phyloP scores from a whole-genome alignment of 2,329 filamentous ascomycete species.

The Calonectria ilicicola region DNA sequence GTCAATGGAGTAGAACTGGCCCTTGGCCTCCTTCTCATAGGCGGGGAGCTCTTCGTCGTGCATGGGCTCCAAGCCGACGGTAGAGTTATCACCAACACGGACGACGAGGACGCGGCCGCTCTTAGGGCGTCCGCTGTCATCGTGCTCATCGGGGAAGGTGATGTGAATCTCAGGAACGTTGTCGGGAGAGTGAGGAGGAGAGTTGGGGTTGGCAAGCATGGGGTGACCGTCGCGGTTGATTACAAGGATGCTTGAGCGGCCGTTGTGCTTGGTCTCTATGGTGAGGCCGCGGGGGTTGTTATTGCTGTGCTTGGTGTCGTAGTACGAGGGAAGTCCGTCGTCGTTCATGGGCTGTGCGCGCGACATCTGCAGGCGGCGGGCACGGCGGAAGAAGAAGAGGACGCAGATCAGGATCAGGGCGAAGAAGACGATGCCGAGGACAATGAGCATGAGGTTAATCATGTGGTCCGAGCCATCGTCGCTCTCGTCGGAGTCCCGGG shows the following conservation, averaged over 20 bases:
- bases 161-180: conserved; percentile 96
- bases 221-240: conserved; percentile 82
- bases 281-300: conserved; percentile 68
- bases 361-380: conserved; percentile 60
- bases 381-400: conserved; percentile 80
- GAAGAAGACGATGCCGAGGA: conserved; percentile 83
- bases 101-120: conserved; percentile 93
- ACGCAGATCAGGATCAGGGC: conserved; percentile 75
- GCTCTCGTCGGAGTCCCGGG: conserved; percentile 36
- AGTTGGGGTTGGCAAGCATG: conserved; percentile 80
- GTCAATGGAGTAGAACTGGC: conserved; percentile 92
- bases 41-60: conserved; percentile 85
- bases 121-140: conserved; percentile 83
- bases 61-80: conserved; percentile 89
- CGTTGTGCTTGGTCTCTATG: conserved; percentile 67
- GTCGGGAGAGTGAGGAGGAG: conserved; percentile 82
- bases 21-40: conserved; percentile 84
- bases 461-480: conserved; percentile 68
- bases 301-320: conserved; percentile 68
- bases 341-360: conserved; percentile 46
- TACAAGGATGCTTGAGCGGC: conserved; percentile 78
- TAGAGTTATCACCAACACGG: conserved; percentile 85
- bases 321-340: conserved; percentile 77
- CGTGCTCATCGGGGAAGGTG: conserved; percentile 96
- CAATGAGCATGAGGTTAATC: conserved; percentile 81